Conservation (phyloP, 2,329 filamentous ascomycete genomes). For the Penicillium oxalicum region DNA sequence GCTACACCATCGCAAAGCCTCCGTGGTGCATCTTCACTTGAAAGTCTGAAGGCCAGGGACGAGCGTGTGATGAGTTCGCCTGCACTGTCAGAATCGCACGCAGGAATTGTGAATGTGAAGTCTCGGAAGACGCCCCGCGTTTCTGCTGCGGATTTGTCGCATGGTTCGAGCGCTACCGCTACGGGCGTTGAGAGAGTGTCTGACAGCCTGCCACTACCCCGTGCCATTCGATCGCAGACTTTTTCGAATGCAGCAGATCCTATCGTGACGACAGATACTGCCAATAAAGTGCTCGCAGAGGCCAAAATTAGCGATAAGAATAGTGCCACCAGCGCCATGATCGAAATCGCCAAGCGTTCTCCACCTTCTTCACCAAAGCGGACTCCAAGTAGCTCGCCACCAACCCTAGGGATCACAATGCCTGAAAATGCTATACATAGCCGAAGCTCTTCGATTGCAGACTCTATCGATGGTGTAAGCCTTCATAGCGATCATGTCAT, state of each 20-base stretch:
- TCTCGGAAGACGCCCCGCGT: slow-evolving; percentile 26
- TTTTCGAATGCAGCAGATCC: slow-evolving; percentile 60
- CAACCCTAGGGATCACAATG: slow-evolving; percentile 31
- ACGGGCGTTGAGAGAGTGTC: slow-evolving; percentile 28
- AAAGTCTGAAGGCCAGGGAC: slow-evolving; percentile 28
- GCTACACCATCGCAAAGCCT: slow-evolving; percentile 16
- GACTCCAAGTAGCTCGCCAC: slow-evolving; percentile 43
- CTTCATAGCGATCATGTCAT: slow-evolving; percentile 18
- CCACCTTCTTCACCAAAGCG: slow-evolving; percentile 50
- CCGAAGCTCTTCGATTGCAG: slow-evolving; percentile 48
- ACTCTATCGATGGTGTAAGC: slow-evolving; percentile 34
- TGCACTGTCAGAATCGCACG: slow-evolving; percentile 22
- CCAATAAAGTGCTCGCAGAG: slow-evolving; percentile 56
- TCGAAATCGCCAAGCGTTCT: slow-evolving; percentile 59
- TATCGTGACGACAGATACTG: slow-evolving; percentile 60
- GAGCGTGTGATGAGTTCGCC: slow-evolving; percentile 33
- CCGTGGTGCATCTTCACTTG: slow-evolving; percentile 18
- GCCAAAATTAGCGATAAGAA: slow-evolving; percentile 52
- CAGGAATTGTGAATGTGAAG: slow-evolving; percentile 21
- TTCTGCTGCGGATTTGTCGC: slow-evolving; percentile 16
- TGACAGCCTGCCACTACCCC: slow-evolving; percentile 44
- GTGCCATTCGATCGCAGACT: slow-evolving; percentile 55
- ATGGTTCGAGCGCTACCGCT: slow-evolving; percentile 18
- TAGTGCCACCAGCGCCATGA: slow-evolving; percentile 60
- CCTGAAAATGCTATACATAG: slow-evolving; percentile 33